A percentile compares a stretch with the other conserved stretches of the same genome.
Evolutionary conservation across 108 stramenopile species (phyloP).

Genomic region (Cyclotella cryptica): DNA sequence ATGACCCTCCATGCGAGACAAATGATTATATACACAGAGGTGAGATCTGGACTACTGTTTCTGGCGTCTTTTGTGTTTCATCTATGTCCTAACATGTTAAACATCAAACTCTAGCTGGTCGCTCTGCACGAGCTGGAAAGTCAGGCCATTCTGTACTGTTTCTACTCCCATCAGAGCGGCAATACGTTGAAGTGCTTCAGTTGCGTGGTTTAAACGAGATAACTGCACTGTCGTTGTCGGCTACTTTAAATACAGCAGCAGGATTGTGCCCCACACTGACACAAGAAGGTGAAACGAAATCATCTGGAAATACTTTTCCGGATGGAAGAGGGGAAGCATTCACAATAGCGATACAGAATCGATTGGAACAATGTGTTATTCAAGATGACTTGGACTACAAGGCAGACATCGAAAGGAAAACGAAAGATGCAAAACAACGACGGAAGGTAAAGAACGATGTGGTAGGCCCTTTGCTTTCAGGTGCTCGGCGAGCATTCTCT

Average conservation of each 20-base stretch:
- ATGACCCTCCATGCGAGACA: slow-evolving; percentile 91
- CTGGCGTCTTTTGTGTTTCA: neutral
- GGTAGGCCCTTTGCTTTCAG: slow-evolving; percentile 63
- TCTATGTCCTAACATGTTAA: neutral
- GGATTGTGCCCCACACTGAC: slow-evolving; percentile 61
- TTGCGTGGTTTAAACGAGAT: slow-evolving; percentile 70
- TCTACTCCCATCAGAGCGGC: slow-evolving; percentile 88
- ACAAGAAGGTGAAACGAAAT: slow-evolving; percentile 52
- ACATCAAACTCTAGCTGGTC: slow-evolving; percentile 55
- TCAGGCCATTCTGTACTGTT: slow-evolving; percentile 89
- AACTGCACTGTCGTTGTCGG: slow-evolving; percentile 73
- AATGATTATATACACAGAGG: slow-evolving; percentile 90
- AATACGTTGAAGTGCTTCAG: slow-evolving; percentile 82
- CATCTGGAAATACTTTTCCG: slow-evolving; percentile 52
- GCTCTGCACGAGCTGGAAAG: slow-evolving; percentile 89
- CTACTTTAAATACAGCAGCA: slow-evolving; percentile 75
- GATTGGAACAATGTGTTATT: slow-evolving; percentile 49
- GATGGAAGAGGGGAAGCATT: slow-evolving; percentile 72
- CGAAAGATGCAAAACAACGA: slow-evolving; percentile 48
- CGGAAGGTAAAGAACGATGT: slow-evolving; percentile 46
- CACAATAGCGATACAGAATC: slow-evolving; percentile 63
- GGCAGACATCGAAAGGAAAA: slow-evolving; percentile 43
- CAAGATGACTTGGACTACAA: slow-evolving; percentile 49
- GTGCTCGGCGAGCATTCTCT: slow-evolving; percentile 76
- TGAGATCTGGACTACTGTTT: neutral